Percentiles rank a stretch among this genome's conserved stretches.
Conservation (phyloP, 768 basidiomycete genomes). For the Boletus pseudo-olivaceus region DNA sequence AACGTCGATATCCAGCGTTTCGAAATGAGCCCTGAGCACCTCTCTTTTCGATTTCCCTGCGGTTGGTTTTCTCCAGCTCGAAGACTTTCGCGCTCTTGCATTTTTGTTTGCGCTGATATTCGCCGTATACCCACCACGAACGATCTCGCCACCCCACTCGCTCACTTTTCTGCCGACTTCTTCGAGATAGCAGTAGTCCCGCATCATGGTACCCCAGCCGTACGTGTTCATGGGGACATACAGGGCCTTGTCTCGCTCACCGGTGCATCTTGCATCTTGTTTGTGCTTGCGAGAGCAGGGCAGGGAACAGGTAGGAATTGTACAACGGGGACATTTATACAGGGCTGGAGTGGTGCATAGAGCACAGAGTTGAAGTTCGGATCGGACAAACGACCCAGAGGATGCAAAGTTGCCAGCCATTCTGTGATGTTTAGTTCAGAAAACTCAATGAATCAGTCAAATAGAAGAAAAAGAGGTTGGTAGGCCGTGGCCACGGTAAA, state of each 20-base stretch:
- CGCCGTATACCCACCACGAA: conserved; percentile 50
- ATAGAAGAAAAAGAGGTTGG: background rate
- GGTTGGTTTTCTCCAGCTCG: conserved; percentile 29
- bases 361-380: conserved; percentile 38
- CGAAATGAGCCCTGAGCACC: conserved; percentile 64
- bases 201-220: conserved; percentile 83
- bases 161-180: conserved; percentile 72
- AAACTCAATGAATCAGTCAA: background rate
- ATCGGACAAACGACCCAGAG: conserved; percentile 13
- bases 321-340: conserved; percentile 81
- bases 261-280: conserved; percentile 54
- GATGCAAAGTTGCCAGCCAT: conserved; percentile 9
- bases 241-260: conserved; percentile 65
- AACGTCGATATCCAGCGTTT: conserved; percentile 64
- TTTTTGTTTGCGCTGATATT: conserved; percentile 18
- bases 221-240: conserved; percentile 84
- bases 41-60: conserved; percentile 54
- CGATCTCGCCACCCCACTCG: conserved; percentile 71
- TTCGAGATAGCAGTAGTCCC: conserved; percentile 85
- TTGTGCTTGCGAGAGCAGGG: conserved; percentile 72
- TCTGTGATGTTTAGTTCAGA: background rate
- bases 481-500: background rate
- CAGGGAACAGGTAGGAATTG: conserved; percentile 67
- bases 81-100: conserved; percentile 15
- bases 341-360: conserved; percentile 51